These are phyloP conservation scores for Lodderomyces parapsilosis DNA, from an alignment of 1,139 yeast species.

Conservation along the genomic window DNA sequence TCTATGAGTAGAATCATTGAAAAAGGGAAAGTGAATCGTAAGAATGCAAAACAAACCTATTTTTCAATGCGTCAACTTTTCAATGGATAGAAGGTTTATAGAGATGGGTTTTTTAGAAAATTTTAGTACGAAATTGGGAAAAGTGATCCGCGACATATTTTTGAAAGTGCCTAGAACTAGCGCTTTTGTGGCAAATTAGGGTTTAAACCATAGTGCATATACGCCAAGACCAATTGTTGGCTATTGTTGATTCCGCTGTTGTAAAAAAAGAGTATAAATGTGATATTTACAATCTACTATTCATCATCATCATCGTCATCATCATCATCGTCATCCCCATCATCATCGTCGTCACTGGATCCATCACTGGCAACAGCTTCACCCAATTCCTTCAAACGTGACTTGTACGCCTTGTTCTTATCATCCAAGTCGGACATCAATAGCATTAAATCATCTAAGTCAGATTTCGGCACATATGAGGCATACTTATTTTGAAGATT, in stretches of 20 bases:
- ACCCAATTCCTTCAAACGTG: constrained; percentile 48
- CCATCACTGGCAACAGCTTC: constrained; percentile 49
- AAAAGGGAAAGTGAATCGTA: neutral
- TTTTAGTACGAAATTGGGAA: neutral
- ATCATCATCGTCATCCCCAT: constrained; percentile 27
- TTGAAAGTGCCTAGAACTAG: neutral
- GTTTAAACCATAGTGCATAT: neutral
- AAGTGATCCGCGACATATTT: no score
- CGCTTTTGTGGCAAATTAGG: neutral
- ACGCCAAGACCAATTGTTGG: neutral
- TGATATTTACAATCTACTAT: neutral
- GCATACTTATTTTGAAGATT: constrained; percentile 17
- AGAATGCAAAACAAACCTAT: neutral
- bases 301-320: constrained; percentile 18
- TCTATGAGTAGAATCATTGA: constrained; percentile 72
- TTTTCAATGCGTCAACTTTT: neutral
- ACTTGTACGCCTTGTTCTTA: constrained; percentile 58
- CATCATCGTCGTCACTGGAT: constrained; percentile 39
- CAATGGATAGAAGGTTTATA: neutral
- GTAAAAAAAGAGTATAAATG: no score
- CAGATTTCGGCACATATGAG: constrained; percentile 51
- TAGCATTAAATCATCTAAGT: constrained; percentile 74
- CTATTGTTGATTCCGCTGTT: neutral
- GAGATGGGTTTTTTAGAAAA: neutral
- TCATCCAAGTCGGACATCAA: constrained; percentile 76